Percentiles rank a stretch among this genome's conserved stretches.
phyloP scores from a whole-genome alignment of 352 stramenopile genomes.

The Globisporangium irregulare region DNA sequence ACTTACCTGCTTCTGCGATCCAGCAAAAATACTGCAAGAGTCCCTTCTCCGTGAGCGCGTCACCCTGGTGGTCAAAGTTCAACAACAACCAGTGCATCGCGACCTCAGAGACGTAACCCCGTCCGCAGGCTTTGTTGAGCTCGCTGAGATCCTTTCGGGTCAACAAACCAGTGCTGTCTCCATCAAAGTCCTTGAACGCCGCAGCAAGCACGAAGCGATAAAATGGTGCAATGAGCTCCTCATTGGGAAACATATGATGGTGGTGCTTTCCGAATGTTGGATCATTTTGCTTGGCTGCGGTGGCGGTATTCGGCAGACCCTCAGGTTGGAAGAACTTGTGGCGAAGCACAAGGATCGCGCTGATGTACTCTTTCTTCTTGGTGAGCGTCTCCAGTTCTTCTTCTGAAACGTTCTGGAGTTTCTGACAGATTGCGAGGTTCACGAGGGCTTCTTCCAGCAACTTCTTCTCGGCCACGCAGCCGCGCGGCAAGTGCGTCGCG shows the following conservation, averaged over 20 bases:
- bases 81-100: conserved; percentile 47
- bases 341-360: conserved; percentile 34
- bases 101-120: conserved; percentile 20
- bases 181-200: conserved; percentile 49
- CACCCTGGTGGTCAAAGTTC: conserved; percentile 48
- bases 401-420: not conserved
- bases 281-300: not conserved
- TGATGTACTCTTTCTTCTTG: conserved; percentile 39
- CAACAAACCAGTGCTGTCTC: conserved; percentile 27
- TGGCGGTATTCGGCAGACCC: conserved; percentile 1
- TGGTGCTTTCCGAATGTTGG: conserved; percentile 1
- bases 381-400: not conserved
- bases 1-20: conserved; percentile 57
- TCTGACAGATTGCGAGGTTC: conserved; percentile 26
- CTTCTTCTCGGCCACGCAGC: conserved; percentile 45
- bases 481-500: conserved; percentile 45
- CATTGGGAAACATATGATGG: conserved; percentile 8
- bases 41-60: conserved; percentile 46
- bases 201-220: conserved; percentile 63
- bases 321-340: conserved; percentile 64
- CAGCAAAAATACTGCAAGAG: conserved; percentile 70
- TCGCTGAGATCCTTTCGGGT: conserved; percentile 28
- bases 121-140: conserved; percentile 46
- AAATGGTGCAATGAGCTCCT: conserved; percentile 48
- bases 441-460: conserved; percentile 42